A percentile compares a stretch with the other conserved stretches of the same genome.
These are phyloP conservation scores for Acer negundo DNA, from an alignment of 345 rosid genomes.

Conservation along the genomic window DNA sequence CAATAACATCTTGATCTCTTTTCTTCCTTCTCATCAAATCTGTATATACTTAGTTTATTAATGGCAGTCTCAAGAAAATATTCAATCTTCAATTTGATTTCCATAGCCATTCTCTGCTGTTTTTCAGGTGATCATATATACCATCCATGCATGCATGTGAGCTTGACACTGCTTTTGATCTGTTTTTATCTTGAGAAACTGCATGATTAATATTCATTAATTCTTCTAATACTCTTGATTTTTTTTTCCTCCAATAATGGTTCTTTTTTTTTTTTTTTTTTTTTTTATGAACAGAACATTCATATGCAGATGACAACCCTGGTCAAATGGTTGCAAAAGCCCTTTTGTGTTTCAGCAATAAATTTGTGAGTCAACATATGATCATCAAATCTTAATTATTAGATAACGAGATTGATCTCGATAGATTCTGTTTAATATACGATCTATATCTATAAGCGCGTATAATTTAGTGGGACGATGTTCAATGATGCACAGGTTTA, in stretches of 20 bases:
- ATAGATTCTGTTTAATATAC: not conserved
- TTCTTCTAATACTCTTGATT: not conserved
- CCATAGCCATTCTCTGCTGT: constrained; percentile 13
- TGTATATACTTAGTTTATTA: too few relatives aligned
- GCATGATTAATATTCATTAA: not conserved
- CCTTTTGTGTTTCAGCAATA: constrained; percentile 43
- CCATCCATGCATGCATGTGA: not conserved
- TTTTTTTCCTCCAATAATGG: not conserved
- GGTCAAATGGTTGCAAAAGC: constrained; percentile 40
- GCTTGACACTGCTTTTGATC: not conserved
- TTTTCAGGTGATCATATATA: constrained; percentile 18
- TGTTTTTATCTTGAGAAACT: not conserved
- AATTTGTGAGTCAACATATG: constrained; percentile 25
- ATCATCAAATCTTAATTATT: not conserved
- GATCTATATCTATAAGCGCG: too few relatives aligned
- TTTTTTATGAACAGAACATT: constrained; percentile 26
- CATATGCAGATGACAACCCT: constrained; percentile 23
- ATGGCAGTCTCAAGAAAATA: constrained; percentile 12
- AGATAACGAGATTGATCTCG: not conserved
- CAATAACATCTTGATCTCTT: not conserved
- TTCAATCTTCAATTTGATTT: constrained; percentile 11
- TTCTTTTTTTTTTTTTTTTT: not conserved
- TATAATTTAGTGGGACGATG: not conserved
- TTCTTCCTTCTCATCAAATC: not conserved
- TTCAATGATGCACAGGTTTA: constrained; percentile 37